Conservation (phyloP, 2,329 filamentous ascomycete species). For the Apiospora marii region DNA sequence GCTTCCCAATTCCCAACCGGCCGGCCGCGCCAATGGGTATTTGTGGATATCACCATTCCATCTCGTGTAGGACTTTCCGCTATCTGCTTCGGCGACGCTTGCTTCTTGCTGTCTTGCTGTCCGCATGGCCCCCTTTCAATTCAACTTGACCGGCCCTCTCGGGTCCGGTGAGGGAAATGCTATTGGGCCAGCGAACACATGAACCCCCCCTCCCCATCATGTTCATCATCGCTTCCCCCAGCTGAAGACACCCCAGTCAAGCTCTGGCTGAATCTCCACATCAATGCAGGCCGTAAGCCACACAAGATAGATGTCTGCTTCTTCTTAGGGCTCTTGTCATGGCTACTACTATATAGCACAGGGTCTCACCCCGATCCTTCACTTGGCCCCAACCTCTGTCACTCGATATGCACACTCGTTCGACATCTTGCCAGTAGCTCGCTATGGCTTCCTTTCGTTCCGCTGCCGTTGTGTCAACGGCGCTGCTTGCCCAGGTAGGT, state of each 20-base stretch:
- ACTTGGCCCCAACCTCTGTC: neutral
- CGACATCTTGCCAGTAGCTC: neutral
- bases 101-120: neutral
- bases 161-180: neutral
- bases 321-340: neutral
- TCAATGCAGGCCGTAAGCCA: neutral
- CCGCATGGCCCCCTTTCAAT: constrained; percentile 2
- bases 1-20: neutral
- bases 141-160: neutral
- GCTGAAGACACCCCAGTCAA: constrained; percentile 4
- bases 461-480: neutral
- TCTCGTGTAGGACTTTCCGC: neutral
- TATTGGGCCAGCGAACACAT: neutral
- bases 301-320: constrained; percentile 3
- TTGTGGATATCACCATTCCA: neutral
- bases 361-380: neutral
- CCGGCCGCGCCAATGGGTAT: constrained; percentile 9
- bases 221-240: neutral
- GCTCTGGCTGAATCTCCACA: neutral
- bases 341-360: neutral
- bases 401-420: constrained; percentile 13
- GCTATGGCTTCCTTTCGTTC: constrained; percentile 24
- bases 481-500: constrained; percentile 15
- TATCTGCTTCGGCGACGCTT: neutral
- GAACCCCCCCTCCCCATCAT: neutral